Percentiles rank a stretch among this genome's conserved stretches.
These are phyloP conservation scores for Leccinum ponderosum DNA, from an alignment of 1,284 basidiomycete genomes.

Conservation along the genomic window DNA sequence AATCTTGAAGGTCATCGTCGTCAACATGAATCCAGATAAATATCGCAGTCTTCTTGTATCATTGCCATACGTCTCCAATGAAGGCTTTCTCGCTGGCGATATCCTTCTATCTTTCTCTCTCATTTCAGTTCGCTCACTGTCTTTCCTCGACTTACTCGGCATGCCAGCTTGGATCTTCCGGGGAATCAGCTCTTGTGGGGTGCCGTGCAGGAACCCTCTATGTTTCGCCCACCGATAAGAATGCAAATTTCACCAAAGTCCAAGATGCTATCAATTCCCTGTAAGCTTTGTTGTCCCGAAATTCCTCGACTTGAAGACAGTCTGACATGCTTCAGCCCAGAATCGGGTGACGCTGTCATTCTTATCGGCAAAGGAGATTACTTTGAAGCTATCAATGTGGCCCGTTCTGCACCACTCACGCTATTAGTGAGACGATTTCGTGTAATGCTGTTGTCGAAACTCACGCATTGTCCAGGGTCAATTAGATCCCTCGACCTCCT, in stretches of 20 bases:
- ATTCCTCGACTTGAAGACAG: background rate
- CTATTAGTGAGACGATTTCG: constrained; percentile 42
- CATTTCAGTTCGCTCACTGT: constrained; percentile 16
- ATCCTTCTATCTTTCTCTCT: constrained; percentile 1
- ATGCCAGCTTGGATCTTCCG: constrained; percentile 51
- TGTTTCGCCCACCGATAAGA: constrained; percentile 49
- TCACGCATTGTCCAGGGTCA: constrained; percentile 45
- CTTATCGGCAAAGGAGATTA: constrained; percentile 66
- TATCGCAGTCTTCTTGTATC: too few species aligned
- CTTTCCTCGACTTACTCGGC: constrained; percentile 47
- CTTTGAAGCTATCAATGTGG: constrained; percentile 59
- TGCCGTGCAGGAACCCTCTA: constrained; percentile 58
- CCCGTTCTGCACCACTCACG: constrained; percentile 53
- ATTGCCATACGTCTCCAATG: too few species aligned
- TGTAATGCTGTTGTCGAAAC: background rate
- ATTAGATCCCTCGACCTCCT: constrained; percentile 35
- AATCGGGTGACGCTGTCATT: constrained; percentile 43
- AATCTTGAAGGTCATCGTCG: background rate
- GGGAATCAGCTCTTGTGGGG: constrained; percentile 46
- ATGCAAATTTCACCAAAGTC: constrained; percentile 47
- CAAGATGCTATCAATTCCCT: constrained; percentile 56
- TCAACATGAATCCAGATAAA: too few species aligned
- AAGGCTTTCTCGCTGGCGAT: background rate
- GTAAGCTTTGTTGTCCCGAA: constrained; percentile 30
- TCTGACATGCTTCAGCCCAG: constrained; percentile 35